Conservation (phyloP, 75 land plant genomes). For the Chamaecyparis obtusa region DNA sequence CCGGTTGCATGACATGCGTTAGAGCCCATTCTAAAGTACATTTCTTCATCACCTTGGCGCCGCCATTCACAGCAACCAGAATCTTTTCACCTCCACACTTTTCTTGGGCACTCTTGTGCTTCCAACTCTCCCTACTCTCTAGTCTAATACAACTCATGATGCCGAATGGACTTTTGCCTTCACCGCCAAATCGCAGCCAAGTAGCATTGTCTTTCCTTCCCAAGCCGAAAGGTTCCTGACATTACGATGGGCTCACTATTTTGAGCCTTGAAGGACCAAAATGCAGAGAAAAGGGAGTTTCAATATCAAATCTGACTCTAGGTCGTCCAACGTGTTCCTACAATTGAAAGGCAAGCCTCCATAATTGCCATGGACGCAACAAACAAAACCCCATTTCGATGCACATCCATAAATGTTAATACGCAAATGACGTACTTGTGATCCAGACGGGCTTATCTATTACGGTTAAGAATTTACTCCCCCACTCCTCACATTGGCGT, state of each 20-base stretch:
- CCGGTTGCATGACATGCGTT: constrained; percentile 79
- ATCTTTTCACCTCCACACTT: constrained; percentile 32
- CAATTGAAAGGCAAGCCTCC: too few species aligned
- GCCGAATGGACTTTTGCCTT: neutral
- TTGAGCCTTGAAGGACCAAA: too few species aligned
- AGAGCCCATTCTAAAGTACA: constrained; percentile 79
- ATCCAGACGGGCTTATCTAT: too few species aligned
- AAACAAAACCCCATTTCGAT: too few species aligned
- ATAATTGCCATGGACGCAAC: too few species aligned
- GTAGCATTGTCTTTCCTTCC: neutral
- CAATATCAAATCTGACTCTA: too few species aligned
- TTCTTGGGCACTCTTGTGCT: neutral
- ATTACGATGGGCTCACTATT: neutral
- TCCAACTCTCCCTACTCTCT: neutral
- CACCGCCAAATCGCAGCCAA: neutral
- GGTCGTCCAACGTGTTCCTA: too few species aligned
- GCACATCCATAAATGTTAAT: too few species aligned
- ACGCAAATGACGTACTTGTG: neutral
- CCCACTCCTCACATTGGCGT: too few species aligned
- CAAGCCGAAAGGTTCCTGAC: neutral
- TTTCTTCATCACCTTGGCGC: constrained; percentile 57
- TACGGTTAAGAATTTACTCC: too few species aligned
- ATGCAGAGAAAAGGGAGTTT: too few species aligned
- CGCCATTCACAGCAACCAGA: constrained; percentile 76
- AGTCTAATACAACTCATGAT: neutral